Conservation (phyloP, 306 rosid genomes). For the Comarum palustre region DNA sequence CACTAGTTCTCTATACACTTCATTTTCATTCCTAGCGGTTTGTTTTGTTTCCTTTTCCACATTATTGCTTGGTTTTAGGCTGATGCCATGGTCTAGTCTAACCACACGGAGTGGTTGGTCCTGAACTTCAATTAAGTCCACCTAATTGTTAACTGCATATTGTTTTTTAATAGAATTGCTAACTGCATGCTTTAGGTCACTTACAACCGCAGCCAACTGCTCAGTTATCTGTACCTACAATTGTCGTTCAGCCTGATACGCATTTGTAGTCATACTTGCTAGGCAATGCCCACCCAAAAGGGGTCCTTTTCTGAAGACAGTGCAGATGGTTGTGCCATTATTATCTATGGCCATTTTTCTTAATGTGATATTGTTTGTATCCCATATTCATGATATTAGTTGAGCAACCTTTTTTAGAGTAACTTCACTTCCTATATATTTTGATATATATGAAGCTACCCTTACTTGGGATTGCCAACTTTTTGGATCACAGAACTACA, state of each 20-base stretch:
- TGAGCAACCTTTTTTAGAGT: not conserved
- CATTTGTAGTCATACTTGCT: not conserved
- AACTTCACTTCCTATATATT: not conserved
- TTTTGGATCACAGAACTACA: constrained; percentile 10
- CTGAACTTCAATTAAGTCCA: not conserved
- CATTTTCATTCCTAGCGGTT: not conserved
- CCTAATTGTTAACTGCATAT: not conserved
- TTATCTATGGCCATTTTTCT: not conserved
- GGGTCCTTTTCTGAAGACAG: not conserved
- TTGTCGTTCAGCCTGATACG: not conserved
- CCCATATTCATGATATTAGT: constrained; percentile 1
- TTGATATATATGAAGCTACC: not conserved
- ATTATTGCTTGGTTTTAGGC: not conserved
- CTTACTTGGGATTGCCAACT: not conserved
- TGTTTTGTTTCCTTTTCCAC: not conserved
- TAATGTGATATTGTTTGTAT: not conserved
- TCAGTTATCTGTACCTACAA: not conserved
- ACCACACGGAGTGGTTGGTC: constrained; percentile 18
- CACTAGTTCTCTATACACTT: not conserved
- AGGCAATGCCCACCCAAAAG: not conserved
- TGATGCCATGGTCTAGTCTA: constrained; percentile 16
- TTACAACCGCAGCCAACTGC: not conserved
- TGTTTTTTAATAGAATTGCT: not conserved
- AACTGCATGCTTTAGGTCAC: not conserved
- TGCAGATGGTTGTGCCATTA: constrained; percentile 3